Base-by-base conservation (phyloP, 352 stramenopile genomes). In the Pythium monospermum region DNA sequence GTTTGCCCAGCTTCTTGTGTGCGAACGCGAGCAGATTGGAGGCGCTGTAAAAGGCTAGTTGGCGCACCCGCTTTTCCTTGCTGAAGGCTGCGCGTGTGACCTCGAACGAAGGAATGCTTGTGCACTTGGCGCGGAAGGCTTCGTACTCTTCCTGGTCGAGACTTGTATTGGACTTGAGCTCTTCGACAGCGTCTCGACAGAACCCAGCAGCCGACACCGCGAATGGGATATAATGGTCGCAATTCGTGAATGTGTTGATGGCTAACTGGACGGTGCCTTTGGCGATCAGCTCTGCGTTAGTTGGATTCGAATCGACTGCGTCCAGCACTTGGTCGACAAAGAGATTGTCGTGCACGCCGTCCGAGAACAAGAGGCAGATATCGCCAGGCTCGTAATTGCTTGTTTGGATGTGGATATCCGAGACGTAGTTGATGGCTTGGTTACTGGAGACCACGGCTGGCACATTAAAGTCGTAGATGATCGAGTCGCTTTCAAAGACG, bases 401-500 rank as follows among this genome's bases (percentile, higher is more conserved):
- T 15, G 67, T 74, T 69, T 94, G 77, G 39, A 94, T 73, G 51
- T 86, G 63, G 37, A 91, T 69, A 12, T 86, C 73, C 16, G 68
- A 69, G 1, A 63, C 53, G 51, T 93, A 94, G 64, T 92, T 91
- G 50, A 92, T 91, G 6, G 79, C 58, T 53, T 91, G 73, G 60
- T 92, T 89, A 56, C 75, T 94, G 15, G 79, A 91, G 7, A 94
- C 84, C 28, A 94, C 84, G 0, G 84, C 84, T 0, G 84, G 84
- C 18, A 94, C 84, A 56, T 94, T 94, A 66, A 94, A 94, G 60
- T 92, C 83, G 73, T 94, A 94, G 53, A 94, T 87, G 49, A 92
- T 90, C 18, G 83, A 91, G 61, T 94, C 83, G 53, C 81, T 92
- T 57, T 94, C 83, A 43, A 92, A 94, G 42, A 92, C 70, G 43